A percentile compares a stretch with the other conserved stretches of the same genome.
phyloP scores from a whole-genome alignment of 192 early-diverging fungal genomes.

The Rhizoclosmatium sp. region DNA sequence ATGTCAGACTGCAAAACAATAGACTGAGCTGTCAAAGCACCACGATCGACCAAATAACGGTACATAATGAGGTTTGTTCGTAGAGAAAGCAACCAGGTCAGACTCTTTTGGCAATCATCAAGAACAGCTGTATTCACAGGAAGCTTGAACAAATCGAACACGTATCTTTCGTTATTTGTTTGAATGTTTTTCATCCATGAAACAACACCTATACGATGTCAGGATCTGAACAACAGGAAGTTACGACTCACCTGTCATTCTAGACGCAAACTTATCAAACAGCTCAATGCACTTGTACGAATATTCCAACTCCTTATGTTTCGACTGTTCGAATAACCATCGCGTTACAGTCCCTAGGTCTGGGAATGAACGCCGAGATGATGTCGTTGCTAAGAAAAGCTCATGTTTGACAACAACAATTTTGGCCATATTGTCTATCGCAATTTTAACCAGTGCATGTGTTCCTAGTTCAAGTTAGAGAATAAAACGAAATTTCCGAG shows the following conservation, averaged over 20 bases:
- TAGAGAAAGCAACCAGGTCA: neutral
- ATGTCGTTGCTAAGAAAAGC: conserved; percentile 57
- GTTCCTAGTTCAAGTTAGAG: conserved; percentile 53
- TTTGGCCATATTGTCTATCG: conserved; percentile 66
- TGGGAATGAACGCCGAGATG: conserved; percentile 55
- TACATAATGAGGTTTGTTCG: conserved; percentile 28
- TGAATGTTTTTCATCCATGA: conserved; percentile 9
- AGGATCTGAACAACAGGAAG: neutral
- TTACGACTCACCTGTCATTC: conserved; percentile 51
- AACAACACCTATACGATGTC: neutral
- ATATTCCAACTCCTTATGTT: conserved; percentile 62
- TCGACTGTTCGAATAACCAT: conserved; percentile 68
- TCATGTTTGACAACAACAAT: conserved; percentile 63
- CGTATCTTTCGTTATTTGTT: conserved; percentile 12
- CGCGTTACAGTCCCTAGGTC: conserved; percentile 58
- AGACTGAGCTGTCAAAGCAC: neutral
- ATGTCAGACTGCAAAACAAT: neutral
- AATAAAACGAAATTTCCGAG: conserved; percentile 11
- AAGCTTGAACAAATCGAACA: conserved; percentile 17
- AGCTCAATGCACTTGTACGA: conserved; percentile 69
- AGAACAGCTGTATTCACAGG: neutral
- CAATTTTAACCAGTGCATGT: conserved; percentile 52
- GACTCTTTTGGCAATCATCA: neutral
- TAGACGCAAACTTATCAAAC: conserved; percentile 62
- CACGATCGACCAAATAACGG: conserved; percentile 29